These are phyloP conservation scores for Candida ascalaphidarum DNA, from an alignment of 805 yeast genomes.

Conservation along the genomic window DNA sequence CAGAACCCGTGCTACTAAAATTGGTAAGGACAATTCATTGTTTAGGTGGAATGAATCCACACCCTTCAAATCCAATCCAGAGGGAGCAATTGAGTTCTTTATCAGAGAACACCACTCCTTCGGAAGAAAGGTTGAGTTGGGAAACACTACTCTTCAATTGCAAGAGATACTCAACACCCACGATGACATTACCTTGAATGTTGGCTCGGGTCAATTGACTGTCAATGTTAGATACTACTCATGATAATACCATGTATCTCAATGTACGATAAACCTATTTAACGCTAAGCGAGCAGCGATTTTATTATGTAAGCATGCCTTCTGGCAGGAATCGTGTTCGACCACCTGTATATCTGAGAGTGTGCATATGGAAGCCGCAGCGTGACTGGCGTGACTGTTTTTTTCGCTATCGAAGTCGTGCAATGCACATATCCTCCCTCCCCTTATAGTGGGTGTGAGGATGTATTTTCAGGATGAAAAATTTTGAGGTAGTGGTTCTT, in stretches of 20 bases:
- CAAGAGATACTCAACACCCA: constrained; percentile 39
- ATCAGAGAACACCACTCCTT: constrained; percentile 63
- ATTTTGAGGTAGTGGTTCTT: too few relatives aligned
- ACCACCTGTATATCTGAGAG: too few relatives aligned
- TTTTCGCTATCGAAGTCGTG: too few relatives aligned
- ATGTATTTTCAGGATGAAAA: too few relatives aligned
- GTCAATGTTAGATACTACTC: constrained; percentile 27
- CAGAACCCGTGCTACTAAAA: constrained; percentile 54
- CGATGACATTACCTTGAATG: constrained; percentile 28
- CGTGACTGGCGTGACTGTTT: too few relatives aligned
- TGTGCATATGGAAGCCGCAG: too few relatives aligned
- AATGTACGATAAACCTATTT: constrained; percentile 1
- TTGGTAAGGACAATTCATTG: constrained; percentile 31
- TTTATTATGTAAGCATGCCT: neutral
- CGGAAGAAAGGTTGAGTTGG: constrained; percentile 63
- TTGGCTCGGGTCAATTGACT: constrained; percentile 32
- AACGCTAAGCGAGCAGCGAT: neutral
- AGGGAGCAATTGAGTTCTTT: constrained; percentile 49
- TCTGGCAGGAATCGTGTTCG: constrained; percentile 5
- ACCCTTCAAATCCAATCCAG: constrained; percentile 59
- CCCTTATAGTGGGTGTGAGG: too few relatives aligned
- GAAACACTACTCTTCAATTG: constrained; percentile 45
- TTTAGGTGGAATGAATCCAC: constrained; percentile 55
- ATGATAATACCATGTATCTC: neutral
- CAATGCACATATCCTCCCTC: too few relatives aligned